Conservation (phyloP, 2,329 filamentous ascomycete genomes). For the Fusarium torreyae region DNA sequence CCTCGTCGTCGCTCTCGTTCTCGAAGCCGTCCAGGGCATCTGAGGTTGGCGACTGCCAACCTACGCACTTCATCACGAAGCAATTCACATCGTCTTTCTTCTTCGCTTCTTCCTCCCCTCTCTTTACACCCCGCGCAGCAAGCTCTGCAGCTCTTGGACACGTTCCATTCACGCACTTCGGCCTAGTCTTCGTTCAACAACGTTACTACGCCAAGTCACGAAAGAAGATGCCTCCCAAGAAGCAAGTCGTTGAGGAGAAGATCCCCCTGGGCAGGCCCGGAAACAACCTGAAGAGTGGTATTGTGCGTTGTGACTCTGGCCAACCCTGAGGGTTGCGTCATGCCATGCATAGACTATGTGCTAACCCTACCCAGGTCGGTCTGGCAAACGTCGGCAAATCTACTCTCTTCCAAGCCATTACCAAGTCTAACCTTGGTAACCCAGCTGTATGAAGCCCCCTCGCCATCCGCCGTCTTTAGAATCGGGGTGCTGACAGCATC, state of each 20-base stretch:
- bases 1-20: conserved; percentile 44
- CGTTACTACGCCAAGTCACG: conserved; percentile 74
- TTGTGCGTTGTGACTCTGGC: conserved; percentile 72
- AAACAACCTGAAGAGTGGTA: conserved; percentile 99
- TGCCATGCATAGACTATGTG: conserved; percentile 15
- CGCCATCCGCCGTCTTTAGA: conserved; percentile 54
- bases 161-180: conserved; percentile 65
- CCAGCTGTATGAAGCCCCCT: conserved; percentile 80
- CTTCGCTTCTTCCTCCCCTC: conserved; percentile 68
- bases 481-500: conserved; percentile 59
- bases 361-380: conserved; percentile 78
- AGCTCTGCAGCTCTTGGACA: conserved; percentile 73
- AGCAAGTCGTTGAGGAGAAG: conserved; percentile 92
- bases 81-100: conserved; percentile 55
- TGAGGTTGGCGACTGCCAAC: conserved; percentile 62
- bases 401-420: conserved; percentile 99
- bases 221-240: conserved; percentile 95
- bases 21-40: conserved; percentile 50
- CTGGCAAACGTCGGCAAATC: conserved; percentile 99
- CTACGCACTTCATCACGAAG: conserved; percentile 60
- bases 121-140: conserved; percentile 72
- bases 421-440: conserved; percentile 96
- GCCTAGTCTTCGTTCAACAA: conserved; percentile 66
- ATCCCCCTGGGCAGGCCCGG: conserved; percentile 94
- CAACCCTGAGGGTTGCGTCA: conserved; percentile 3